Percentiles rank a stretch among this genome's conserved stretches.
Conservation (phyloP, 139 green algal genomes). For the Coelastrella sp. region DNA sequence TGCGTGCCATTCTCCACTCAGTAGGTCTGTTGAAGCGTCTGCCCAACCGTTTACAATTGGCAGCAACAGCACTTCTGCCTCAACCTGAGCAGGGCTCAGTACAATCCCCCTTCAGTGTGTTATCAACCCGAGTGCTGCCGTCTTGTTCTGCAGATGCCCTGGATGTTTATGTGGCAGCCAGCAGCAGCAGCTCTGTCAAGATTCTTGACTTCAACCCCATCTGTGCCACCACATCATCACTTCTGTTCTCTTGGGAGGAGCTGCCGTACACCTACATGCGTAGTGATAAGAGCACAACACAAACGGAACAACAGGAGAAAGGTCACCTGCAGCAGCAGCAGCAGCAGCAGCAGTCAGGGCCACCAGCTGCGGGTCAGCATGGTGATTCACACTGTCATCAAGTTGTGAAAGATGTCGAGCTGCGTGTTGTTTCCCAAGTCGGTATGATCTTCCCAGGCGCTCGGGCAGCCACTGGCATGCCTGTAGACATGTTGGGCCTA, state of each 20-base stretch:
- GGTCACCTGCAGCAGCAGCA: slow-evolving; percentile 20
- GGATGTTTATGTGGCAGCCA: slow-evolving; percentile 87
- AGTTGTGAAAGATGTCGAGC: neutral
- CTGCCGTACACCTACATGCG: slow-evolving; percentile 54
- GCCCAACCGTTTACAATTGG: no score
- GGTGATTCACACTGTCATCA: neutral
- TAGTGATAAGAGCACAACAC: neutral
- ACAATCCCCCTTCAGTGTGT: no score
- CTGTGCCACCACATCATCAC: slow-evolving; percentile 79
- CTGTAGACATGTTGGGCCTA: slow-evolving; percentile 65
- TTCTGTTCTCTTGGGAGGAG: slow-evolving; percentile 91
- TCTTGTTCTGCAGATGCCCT: slow-evolving; percentile 54
- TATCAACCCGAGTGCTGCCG: no score
- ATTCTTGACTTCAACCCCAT: slow-evolving; percentile 95
- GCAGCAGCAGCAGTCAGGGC: no score
- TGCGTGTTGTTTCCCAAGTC: slow-evolving; percentile 33
- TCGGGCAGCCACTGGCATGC: slow-evolving; percentile 59
- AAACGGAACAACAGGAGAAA: neutral
- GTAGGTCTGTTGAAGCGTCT: no score
- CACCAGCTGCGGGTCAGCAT: slow-evolving; percentile 14
- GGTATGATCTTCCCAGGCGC: slow-evolving; percentile 57
- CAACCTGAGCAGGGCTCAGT: neutral
- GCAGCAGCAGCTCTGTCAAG: slow-evolving; percentile 56
- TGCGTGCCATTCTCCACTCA: no score
- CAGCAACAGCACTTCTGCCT: no score